Evolutionary conservation across 805 yeast species (phyloP), one percentile per base, ranked within the genome.

Genomic region (Peterozyma toletana): DNA sequence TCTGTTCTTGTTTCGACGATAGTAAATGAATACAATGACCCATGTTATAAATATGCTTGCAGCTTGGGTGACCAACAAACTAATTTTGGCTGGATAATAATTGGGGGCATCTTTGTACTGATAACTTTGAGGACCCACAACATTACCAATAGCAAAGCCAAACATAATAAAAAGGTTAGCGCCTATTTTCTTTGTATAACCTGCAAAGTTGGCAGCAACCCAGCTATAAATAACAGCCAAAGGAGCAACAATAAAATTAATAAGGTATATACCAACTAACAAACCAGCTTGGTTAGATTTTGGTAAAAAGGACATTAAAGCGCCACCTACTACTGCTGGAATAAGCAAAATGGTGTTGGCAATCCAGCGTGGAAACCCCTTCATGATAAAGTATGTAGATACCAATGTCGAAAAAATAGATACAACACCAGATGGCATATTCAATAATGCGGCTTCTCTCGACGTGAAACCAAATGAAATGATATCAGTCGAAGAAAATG

Each of bases 81-180:
- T 68, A 16, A 77, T 67, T 53, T 78, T 80, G 2, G 86, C 86
- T 7, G 81, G 74, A 16, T 59, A 59, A 50, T 76, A 80, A 21
- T 66, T 56, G n/a, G 84, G 84, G 16, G 72, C 73, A 42, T 73
- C 69, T 17, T 60, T 49, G 0, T 65, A 70, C 52, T 77, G 70
- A 57, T 79, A 79, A 51, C 77, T 60, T 53, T 80, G 86, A 3
- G 86, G 86, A 0, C 83, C 85, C 34, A 77, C 64, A 43, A 82
- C 60, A 49, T 78, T 70, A 3, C 80, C 77, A 29, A 77, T 57
- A 14, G 77, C 74, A 57, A 77, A 78, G 5, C 72, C 77, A 47
- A 78, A 61, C 78, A 78, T 72, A 0, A 79, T 77, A 18, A 71
- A 52, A 5, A 74, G 77, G 51, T 76, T 77, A 47, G 82, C 62